Percentiles rank a stretch among this genome's conserved stretches.
Evolutionary conservation across 495 filamentous ascomycete genomes (phyloP).

Genomic region (Daldinia decipiens): DNA sequence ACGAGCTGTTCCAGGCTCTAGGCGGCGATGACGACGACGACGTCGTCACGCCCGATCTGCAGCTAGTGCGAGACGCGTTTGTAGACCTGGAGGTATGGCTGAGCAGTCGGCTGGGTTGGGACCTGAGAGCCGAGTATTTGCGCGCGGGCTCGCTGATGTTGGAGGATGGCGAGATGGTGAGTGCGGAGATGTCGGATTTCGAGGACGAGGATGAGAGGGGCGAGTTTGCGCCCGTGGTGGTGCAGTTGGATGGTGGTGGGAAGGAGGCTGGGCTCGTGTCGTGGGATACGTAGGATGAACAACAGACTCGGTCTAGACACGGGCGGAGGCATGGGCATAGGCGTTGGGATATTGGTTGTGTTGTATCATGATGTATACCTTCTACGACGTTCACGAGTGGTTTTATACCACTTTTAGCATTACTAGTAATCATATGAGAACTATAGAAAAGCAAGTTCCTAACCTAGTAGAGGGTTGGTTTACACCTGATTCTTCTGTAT

Average conservation of each 20-base stretch:
- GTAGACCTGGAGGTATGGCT: slow-evolving; percentile 58
- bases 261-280: slow-evolving; percentile 60
- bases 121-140: slow-evolving; percentile 52
- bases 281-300: slow-evolving; percentile 43
- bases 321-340: neutral
- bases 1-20: slow-evolving; percentile 48
- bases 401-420: neutral
- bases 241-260: slow-evolving; percentile 70
- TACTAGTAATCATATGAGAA: neutral
- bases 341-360: neutral
- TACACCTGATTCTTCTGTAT: neutral
- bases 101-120: slow-evolving; percentile 56
- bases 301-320: neutral
- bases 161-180: slow-evolving; percentile 81
- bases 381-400: neutral
- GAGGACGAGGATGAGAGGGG: slow-evolving; percentile 87
- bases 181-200: slow-evolving; percentile 77
- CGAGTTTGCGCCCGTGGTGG: slow-evolving; percentile 86
- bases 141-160: slow-evolving; percentile 68
- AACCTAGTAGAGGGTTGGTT: neutral
- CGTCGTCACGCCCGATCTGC: slow-evolving; percentile 47
- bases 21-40: slow-evolving; percentile 22
- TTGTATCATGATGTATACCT: neutral
- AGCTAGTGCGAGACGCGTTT: slow-evolving; percentile 47
- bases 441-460: neutral